Percentiles rank a stretch among this genome's conserved stretches.
Conservation (phyloP, 1,284 basidiomycete genomes). For the Pseudomicrostroma phylloplanum region DNA sequence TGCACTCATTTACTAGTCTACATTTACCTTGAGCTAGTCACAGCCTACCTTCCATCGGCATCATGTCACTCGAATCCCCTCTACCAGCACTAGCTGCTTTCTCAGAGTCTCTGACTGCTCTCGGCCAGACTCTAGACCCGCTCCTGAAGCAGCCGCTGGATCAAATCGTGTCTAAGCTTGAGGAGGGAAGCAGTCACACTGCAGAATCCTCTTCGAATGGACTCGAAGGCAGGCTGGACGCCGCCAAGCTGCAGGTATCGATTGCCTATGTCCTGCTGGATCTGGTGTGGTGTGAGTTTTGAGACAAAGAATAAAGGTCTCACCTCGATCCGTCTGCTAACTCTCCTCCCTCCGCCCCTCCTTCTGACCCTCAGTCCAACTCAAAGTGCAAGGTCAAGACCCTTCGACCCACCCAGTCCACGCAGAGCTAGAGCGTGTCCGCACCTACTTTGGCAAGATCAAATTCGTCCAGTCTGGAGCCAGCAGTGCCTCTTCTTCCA, state of each 20-base stretch:
- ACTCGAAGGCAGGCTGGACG: conserved; percentile 19
- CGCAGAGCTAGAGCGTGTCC: conserved; percentile 33
- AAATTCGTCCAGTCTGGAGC: conserved; percentile 21
- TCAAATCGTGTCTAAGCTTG: neutral
- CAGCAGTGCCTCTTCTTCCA: neutral
- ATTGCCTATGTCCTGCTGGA: conserved; percentile 36
- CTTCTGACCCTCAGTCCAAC: conserved; percentile 11
- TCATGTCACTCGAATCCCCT: too few species aligned
- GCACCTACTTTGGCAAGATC: conserved; percentile 38
- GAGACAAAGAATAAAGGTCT: too few species aligned
- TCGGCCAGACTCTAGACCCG: neutral
- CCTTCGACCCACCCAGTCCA: conserved; percentile 28
- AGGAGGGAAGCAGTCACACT: neutral
- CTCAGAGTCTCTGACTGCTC: too few species aligned
- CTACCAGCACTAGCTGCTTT: too few species aligned
- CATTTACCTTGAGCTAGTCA: too few species aligned
- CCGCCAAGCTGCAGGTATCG: conserved; percentile 29
- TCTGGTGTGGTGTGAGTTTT: conserved; percentile 25
- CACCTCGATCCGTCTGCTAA: too few species aligned
- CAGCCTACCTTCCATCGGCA: too few species aligned
- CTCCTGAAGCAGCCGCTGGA: neutral
- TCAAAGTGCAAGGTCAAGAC: conserved; percentile 37
- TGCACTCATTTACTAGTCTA: too few species aligned
- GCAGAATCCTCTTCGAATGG: neutral
- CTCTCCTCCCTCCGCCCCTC: too few species aligned